Evolutionary conservation across 768 basidiomycete species (phyloP).

Genomic region (Podaxis carcinomalis): DNA sequence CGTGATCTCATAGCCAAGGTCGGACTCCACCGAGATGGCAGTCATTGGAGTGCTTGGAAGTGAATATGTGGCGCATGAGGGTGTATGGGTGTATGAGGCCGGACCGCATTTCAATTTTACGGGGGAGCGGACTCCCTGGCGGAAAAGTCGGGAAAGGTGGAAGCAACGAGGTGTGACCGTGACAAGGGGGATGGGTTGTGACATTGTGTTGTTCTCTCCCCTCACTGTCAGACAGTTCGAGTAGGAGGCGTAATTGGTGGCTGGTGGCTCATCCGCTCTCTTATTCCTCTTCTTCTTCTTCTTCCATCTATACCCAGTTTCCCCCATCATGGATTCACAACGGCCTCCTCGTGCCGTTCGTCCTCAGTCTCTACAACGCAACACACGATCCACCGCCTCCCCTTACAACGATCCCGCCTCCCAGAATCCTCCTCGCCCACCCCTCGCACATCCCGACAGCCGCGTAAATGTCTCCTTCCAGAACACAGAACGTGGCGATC

Average conservation of each 20-base stretch:
- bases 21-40: not conserved
- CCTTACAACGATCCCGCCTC: conserved; percentile 28
- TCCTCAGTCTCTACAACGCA: conserved; percentile 36
- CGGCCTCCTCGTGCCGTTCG: conserved; percentile 54
- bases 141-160: not conserved
- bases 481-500: conserved; percentile 65
- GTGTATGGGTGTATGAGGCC: not conserved
- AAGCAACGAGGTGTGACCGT: conserved; percentile 16
- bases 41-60: not conserved
- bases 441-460: conserved; percentile 29
- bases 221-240: conserved; percentile 19
- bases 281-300: conserved; percentile 6
- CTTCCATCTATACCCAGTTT: conserved; percentile 6
- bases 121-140: not conserved
- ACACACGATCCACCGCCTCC: conserved; percentile 31
- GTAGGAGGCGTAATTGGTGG: not conserved
- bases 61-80: not conserved
- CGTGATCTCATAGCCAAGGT: not conserved
- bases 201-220: conserved; percentile 12
- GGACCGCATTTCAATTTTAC: not conserved
- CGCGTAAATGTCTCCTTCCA: conserved; percentile 63
- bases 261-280: conserved; percentile 13
- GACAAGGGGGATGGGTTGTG: conserved; percentile 7
- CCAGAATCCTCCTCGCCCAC: conserved; percentile 22
- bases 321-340: conserved; percentile 29